These are phyloP conservation scores for Phytophthora sojae DNA, from an alignment of 352 stramenopile genomes.

Conservation along the genomic window DNA sequence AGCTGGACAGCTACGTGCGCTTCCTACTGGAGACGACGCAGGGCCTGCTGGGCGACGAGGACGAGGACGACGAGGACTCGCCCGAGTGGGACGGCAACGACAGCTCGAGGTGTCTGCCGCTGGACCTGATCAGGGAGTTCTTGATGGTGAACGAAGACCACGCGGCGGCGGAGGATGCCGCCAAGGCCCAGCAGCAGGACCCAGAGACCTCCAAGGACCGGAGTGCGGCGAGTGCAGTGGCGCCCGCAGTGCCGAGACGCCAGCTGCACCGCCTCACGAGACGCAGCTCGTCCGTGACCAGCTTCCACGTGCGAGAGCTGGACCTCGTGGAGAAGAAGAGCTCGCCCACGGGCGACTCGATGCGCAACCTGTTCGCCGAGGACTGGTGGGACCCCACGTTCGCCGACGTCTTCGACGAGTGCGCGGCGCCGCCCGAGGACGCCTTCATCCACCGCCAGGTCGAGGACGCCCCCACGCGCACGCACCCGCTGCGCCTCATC, in stretches of 20 bases:
- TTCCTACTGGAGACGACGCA: constrained; percentile 75
- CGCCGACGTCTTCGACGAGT: constrained; percentile 70
- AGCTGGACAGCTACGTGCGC: constrained; percentile 73
- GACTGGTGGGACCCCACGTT: constrained; percentile 49
- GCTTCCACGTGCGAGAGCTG: constrained; percentile 67
- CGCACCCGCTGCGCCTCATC: constrained; percentile 38
- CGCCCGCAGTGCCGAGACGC: constrained; percentile 9
- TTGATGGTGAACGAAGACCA: constrained; percentile 67
- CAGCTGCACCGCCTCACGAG: constrained; percentile 38
- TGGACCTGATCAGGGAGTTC: constrained; percentile 68
- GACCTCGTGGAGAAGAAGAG: constrained; percentile 56
- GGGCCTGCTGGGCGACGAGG: constrained; percentile 63
- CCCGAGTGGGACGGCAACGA: constrained; percentile 30
- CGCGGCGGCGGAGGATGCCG: constrained; percentile 18
- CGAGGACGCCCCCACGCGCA: constrained; percentile 26
- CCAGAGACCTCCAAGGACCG: constrained; percentile 23
- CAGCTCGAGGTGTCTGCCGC: constrained; percentile 41
- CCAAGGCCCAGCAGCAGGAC: constrained; percentile 1
- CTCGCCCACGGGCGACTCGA: constrained; percentile 34
- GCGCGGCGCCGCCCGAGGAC: constrained; percentile 53
- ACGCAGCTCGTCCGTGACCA: constrained; percentile 49
- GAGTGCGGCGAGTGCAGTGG: constrained; percentile 2
- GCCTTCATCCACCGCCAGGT: constrained; percentile 66
- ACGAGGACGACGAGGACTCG: constrained; percentile 48
- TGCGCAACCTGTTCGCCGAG: constrained; percentile 38